Percentiles rank a stretch among this genome's conserved stretches.
phyloP scores from a whole-genome alignment of 2,329 filamentous ascomycete genomes.

The Pseudogymnoascus sp. region DNA sequence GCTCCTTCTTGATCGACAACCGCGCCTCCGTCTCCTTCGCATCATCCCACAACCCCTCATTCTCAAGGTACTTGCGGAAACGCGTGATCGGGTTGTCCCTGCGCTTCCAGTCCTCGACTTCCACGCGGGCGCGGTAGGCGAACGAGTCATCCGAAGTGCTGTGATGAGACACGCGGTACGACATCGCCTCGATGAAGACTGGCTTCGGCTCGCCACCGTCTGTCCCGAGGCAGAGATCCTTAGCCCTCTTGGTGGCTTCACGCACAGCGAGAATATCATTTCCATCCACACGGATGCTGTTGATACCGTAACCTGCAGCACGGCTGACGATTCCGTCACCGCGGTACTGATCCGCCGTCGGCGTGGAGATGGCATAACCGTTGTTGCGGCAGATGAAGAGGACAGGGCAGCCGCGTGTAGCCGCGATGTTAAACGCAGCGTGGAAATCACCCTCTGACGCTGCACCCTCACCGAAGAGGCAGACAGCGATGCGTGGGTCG shows the following conservation, averaged over 20 bases:
- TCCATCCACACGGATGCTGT: conserved; percentile 86
- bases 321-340: conserved; percentile 85
- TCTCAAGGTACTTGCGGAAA: conserved; percentile 84
- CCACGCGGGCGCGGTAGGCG: conserved; percentile 84
- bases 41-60: conserved; percentile 76
- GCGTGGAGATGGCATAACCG: conserved; percentile 83
- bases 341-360: conserved; percentile 82
- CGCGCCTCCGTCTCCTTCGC: conserved; percentile 67
- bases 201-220: conserved; percentile 36
- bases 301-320: conserved; percentile 86
- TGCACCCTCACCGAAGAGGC: conserved; percentile 86
- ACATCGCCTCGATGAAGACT: conserved; percentile 93
- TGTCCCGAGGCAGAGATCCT: conserved; percentile 59
- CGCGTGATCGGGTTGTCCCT: conserved; percentile 83
- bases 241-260: conserved; percentile 69
- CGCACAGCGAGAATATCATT: conserved; percentile 88
- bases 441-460: conserved; percentile 91
- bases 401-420: conserved; percentile 77
- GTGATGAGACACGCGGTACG: conserved; percentile 95
- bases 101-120: conserved; percentile 91
- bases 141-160: conserved; percentile 96
- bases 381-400: conserved; percentile 92
- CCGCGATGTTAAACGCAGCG: conserved; percentile 82
- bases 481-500: conserved; percentile 63
- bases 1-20: conserved; percentile 59